Conservation (phyloP, 495 filamentous ascomycete species). For the Neurospora intermedia region DNA sequence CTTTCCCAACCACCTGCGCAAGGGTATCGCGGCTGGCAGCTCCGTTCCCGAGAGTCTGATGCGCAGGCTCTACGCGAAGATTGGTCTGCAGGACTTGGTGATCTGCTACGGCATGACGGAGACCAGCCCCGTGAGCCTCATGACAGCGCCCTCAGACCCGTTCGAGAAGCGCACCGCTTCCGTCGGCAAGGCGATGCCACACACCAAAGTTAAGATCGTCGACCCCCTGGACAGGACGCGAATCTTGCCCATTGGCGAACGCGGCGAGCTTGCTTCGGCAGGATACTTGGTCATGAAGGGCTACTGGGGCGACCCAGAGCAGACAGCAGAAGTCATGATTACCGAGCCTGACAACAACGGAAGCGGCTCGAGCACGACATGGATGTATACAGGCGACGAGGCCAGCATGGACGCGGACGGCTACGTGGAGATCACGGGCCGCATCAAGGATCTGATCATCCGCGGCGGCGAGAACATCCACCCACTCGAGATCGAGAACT, state of each 20-base stretch:
- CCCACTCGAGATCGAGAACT: constrained; percentile 88
- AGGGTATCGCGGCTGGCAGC: constrained; percentile 86
- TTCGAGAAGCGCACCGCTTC: constrained; percentile 65
- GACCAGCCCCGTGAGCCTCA: constrained; percentile 80
- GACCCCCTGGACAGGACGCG: constrained; percentile 43
- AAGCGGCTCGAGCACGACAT: constrained; percentile 23
- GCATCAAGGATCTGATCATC: constrained; percentile 89
- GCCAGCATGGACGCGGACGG: constrained; percentile 70
- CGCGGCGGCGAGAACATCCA: constrained; percentile 94
- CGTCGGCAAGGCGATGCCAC: constrained; percentile 71
- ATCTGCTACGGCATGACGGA: constrained; percentile 99
- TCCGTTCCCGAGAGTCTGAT: constrained; percentile 77
- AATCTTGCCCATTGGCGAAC: constrained; percentile 51
- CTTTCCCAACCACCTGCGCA: constrained; percentile 57
- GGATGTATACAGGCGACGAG: constrained; percentile 75
- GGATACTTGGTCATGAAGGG: constrained; percentile 88
- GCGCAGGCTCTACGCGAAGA: constrained; percentile 59
- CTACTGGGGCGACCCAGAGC: constrained; percentile 66
- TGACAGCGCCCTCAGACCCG: constrained; percentile 80
- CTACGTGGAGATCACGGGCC: constrained; percentile 50
- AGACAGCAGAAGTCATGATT: constrained; percentile 61
- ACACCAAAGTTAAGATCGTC: constrained; percentile 71
- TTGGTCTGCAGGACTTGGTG: constrained; percentile 76
- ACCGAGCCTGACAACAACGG: constrained; percentile 32
- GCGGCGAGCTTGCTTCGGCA: constrained; percentile 72